Percentiles rank a stretch among this genome's conserved stretches.
phyloP scores from a whole-genome alignment of 176 grass and related monocot genomes.

The Pontederia crassipes region DNA sequence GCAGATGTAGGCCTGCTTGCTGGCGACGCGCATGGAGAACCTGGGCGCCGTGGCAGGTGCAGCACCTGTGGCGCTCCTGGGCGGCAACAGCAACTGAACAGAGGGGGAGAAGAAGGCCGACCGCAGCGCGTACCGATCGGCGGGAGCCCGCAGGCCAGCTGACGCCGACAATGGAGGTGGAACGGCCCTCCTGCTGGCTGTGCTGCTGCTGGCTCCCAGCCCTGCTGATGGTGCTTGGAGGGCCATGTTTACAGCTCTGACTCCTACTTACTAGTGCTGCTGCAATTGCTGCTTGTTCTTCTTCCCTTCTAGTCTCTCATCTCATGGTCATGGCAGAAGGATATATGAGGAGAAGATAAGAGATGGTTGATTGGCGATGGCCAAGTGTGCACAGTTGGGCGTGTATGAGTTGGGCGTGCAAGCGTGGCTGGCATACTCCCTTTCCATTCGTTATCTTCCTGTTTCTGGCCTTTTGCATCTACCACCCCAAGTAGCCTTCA shows the following conservation, averaged over 20 bases:
- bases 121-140: constrained; percentile 27
- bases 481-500: no score
- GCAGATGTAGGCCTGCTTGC: constrained; percentile 86
- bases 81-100: constrained; percentile 20
- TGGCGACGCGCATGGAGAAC: constrained; percentile 59
- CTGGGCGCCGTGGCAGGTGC: constrained; percentile 21
- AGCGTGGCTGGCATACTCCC: no score
- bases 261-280: no score
- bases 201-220: constrained; percentile 3
- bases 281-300: no score
- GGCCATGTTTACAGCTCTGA: constrained; percentile 26
- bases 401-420: no score
- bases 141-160: constrained; percentile 3
- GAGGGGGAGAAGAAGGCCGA: constrained; percentile 35
- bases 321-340: no score
- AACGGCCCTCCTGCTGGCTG: constrained; percentile 16
- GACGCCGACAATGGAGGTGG: constrained; percentile 3
- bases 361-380: no score
- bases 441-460: no score
- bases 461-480: no score
- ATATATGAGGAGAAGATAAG: no score
- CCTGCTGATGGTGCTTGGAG: constrained; percentile 31
- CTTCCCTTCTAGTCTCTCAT: no score
- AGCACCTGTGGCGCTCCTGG: not conserved
- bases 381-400: no score